Evolutionary conservation across 2,329 filamentous ascomycete species (phyloP).

Genomic region (Pseudocercospora crystallina): DNA sequence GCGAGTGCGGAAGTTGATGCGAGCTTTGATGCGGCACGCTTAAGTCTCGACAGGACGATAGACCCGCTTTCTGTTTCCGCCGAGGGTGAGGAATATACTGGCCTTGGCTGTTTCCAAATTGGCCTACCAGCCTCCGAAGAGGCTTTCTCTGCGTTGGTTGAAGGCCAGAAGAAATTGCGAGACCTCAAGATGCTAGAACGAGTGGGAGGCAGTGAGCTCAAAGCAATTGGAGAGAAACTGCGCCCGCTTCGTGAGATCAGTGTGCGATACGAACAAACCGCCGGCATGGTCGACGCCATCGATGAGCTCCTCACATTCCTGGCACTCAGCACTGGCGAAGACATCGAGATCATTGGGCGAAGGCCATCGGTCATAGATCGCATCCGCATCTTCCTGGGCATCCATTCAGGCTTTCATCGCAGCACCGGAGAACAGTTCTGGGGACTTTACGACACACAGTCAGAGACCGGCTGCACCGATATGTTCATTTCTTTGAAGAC

Average conservation of each 20-base stretch:
- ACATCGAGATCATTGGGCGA: not conserved
- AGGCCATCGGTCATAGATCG: slow-evolving; percentile 6
- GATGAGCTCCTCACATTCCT: slow-evolving; percentile 24
- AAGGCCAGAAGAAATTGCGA: slow-evolving; percentile 46
- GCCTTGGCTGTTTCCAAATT: slow-evolving; percentile 42
- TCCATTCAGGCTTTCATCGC: slow-evolving; percentile 27
- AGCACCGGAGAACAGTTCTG: slow-evolving; percentile 24
- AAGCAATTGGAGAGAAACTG: slow-evolving; percentile 30
- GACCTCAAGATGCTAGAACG: slow-evolving; percentile 43
- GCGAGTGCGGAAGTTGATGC: not conserved
- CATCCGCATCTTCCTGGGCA: slow-evolving; percentile 22
- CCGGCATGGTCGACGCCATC: slow-evolving; percentile 7
- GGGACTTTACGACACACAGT: slow-evolving; percentile 23
- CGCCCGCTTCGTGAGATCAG: slow-evolving; percentile 7
- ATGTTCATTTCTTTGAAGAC: slow-evolving; percentile 47
- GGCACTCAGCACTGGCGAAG: slow-evolving; percentile 4
- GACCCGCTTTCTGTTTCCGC: slow-evolving; percentile 7
- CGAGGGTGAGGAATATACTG: slow-evolving; percentile 9
- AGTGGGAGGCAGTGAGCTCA: slow-evolving; percentile 36
- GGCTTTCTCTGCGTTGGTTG: slow-evolving; percentile 47
- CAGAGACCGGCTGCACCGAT: slow-evolving; percentile 31
- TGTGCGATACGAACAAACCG: slow-evolving; percentile 11
- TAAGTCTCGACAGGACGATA: not conserved
- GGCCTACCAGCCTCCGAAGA: slow-evolving; percentile 43
- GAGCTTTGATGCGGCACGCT: not conserved